Evolutionary conservation across 208 protist genomes (phyloP).

Genomic region (Leishmania gerbilli): DNA sequence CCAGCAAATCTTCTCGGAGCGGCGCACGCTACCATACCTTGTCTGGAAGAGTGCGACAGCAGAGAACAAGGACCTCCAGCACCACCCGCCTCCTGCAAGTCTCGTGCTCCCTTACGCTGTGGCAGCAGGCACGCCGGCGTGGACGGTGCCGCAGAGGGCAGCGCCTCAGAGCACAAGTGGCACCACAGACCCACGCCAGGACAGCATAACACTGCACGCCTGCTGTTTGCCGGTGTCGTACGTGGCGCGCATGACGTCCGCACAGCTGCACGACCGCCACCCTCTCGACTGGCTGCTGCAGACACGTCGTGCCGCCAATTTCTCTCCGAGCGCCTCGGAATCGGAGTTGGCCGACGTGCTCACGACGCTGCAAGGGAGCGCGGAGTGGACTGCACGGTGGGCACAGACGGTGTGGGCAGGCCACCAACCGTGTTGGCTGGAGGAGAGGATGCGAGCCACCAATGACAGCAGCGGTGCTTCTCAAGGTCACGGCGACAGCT

Average conservation of each 20-base stretch:
- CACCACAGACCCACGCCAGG: background rate
- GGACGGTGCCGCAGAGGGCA: background rate
- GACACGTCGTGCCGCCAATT: background rate
- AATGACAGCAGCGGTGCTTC: background rate
- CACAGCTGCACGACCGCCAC: slow-evolving; percentile 1
- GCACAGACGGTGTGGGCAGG: slow-evolving; percentile 21
- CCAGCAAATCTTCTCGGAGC: slow-evolving; percentile 27
- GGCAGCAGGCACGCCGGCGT: background rate
- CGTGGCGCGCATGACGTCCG: slow-evolving; percentile 2
- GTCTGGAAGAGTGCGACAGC: background rate
- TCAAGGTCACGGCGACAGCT: background rate
- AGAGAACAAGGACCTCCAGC: background rate
- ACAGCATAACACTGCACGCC: slow-evolving; percentile 17
- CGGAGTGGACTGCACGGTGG: slow-evolving; percentile 15
- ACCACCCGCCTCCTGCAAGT: slow-evolving; percentile 12
- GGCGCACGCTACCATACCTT: slow-evolving; percentile 27
- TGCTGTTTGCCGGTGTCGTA: slow-evolving; percentile 21
- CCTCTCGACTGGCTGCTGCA: slow-evolving; percentile 29
- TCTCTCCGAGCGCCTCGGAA: background rate
- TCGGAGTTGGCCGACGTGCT: slow-evolving; percentile 13
- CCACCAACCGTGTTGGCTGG: slow-evolving; percentile 26
- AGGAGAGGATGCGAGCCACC: background rate
- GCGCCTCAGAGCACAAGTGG: background rate
- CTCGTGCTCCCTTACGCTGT: slow-evolving; percentile 12
- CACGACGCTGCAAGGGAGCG: slow-evolving; percentile 16